Evolutionary conservation across 2,329 filamentous ascomycete genomes (phyloP).

Genomic region (Xylariaceae sp.): DNA sequence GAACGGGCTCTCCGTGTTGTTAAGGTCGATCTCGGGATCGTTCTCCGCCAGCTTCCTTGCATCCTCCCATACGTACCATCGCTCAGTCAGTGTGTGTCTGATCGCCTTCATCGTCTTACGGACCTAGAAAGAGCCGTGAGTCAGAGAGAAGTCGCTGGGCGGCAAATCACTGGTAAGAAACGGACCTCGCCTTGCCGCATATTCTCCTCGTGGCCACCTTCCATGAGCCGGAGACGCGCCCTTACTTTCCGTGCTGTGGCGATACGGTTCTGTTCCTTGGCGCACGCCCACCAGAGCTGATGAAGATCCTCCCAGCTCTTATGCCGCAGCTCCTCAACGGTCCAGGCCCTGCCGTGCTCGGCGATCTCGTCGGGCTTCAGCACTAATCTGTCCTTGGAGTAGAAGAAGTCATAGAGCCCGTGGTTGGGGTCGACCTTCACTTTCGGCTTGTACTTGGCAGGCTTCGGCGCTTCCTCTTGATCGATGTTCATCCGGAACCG

Average conservation of each 20-base stretch:
- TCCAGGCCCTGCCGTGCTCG: conserved; percentile 77
- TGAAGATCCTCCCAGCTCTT: conserved; percentile 96
- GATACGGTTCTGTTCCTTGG: conserved; percentile 84
- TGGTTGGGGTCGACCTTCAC: conserved; percentile 65
- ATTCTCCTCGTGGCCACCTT: conserved; percentile 31
- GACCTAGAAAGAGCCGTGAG: conserved; percentile 47
- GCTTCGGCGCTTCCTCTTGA: conserved; percentile 66
- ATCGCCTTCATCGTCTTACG: conserved; percentile 73
- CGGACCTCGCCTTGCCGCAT: conserved; percentile 60
- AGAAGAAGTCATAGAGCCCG: conserved; percentile 91
- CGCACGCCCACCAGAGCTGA: conserved; percentile 87
- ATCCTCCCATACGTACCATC: conserved; percentile 83
- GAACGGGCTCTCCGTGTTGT: conserved; percentile 44
- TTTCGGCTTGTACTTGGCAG: conserved; percentile 56
- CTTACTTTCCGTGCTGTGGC: conserved; percentile 71
- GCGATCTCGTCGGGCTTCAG: conserved; percentile 65
- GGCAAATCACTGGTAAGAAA: background rate
- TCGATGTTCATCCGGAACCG: conserved; percentile 69
- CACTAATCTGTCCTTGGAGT: conserved; percentile 61
- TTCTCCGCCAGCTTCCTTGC: conserved; percentile 59
- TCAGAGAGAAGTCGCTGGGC: background rate
- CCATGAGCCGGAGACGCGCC: conserved; percentile 62
- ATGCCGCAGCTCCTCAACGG: conserved; percentile 72
- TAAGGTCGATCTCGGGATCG: conserved; percentile 63
- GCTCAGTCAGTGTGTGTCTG: conserved; percentile 78